Evolutionary conservation across 345 rosid species (phyloP), one percentile per base, ranked within the genome.

Genomic region (rapeseed (Brassica napus)): DNA sequence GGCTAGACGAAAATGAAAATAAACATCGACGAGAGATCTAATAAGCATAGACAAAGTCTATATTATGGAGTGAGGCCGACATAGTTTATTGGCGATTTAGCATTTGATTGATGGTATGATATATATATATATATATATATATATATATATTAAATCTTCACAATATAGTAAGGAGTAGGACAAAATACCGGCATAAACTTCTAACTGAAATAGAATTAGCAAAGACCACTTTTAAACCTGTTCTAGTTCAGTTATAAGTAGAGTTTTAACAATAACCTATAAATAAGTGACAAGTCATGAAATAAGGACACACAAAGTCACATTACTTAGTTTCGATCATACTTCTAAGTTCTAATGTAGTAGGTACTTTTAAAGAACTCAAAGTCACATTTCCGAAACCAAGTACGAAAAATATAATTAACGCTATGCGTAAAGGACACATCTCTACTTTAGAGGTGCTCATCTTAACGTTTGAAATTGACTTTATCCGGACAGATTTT

Each of bases 401-500:
- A 61, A 68, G 35, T 73, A 68, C 69, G 74, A 68, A 73, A 47
- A 67, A 73, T 69, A 67, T 23, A 34, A n/a, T n/a, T n/a, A n/a
- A 72, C 28, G 63, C 24, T 44, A 73, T 73, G 77, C 68, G 11
- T 55, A 44, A 66, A 72, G 31, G 68, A 65, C 72, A 65, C 52
- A 65, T 30, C 59, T 57, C 10, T 47, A 59, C 77, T 31, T 44
- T 66, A 67, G 44, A 47, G 44, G 55, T 61, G 62, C 74, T 59
- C 35, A 32, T 79, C 72, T 55, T 30, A 30, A 73, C 75, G 68
- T 73, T 79, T 67, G 65, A 73, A 30, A 32, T 79, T 79, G 68
- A 73, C 74, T 6, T 59, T 60, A 44, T 60, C 49, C 54, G 10
- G 11, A 7, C 18, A 1, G n/a, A n/a, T n/a, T n/a, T n/a, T n/a